Evolutionary conservation across 2,329 filamentous ascomycete species (phyloP).

Genomic region (Fusarium phyllophilum): DNA sequence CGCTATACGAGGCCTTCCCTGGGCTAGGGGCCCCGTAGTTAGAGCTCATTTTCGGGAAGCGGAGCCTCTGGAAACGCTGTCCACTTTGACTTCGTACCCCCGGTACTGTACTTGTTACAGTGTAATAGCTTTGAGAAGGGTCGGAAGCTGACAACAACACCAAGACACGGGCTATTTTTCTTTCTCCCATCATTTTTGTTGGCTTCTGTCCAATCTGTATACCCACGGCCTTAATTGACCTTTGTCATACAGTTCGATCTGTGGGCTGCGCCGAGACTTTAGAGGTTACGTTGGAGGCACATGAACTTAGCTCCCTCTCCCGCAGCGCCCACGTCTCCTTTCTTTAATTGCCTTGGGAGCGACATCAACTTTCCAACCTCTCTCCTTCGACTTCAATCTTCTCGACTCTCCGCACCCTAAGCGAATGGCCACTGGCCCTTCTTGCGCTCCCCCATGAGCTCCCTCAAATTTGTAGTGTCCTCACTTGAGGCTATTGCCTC

Average conservation of each 20-base stretch:
- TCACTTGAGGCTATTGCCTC: slow-evolving; percentile 91
- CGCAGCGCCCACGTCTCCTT: slow-evolving; percentile 31
- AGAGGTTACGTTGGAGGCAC: background rate
- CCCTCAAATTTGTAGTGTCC: slow-evolving; percentile 93
- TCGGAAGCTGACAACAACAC: slow-evolving; percentile 25
- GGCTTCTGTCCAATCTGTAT: background rate
- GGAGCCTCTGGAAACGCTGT: slow-evolving; percentile 40
- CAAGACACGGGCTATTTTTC: slow-evolving; percentile 13
- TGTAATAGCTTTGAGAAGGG: slow-evolving; percentile 19
- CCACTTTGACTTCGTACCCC: slow-evolving; percentile 34
- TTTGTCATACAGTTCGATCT: background rate
- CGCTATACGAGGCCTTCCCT: slow-evolving; percentile 15
- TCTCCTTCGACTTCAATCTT: slow-evolving; percentile 3
- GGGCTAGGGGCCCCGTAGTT: slow-evolving; percentile 11
- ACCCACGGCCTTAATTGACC: background rate
- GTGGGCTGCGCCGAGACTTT: background rate
- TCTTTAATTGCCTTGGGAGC: slow-evolving; percentile 36
- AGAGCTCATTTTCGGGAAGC: slow-evolving; percentile 33
- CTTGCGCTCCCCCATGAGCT: slow-evolving; percentile 78
- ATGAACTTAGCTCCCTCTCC: slow-evolving; percentile 29
- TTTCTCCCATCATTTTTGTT: background rate
- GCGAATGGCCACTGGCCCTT: slow-evolving; percentile 58
- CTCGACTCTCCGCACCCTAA: slow-evolving; percentile 18
- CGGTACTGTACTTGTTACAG: slow-evolving; percentile 7
- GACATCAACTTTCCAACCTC: slow-evolving; percentile 29